Percentiles rank a stretch among this genome's conserved stretches.
These are phyloP conservation scores for Rhodotorula taiwanensis DNA, from an alignment of 768 basidiomycete genomes.

Conservation along the genomic window DNA sequence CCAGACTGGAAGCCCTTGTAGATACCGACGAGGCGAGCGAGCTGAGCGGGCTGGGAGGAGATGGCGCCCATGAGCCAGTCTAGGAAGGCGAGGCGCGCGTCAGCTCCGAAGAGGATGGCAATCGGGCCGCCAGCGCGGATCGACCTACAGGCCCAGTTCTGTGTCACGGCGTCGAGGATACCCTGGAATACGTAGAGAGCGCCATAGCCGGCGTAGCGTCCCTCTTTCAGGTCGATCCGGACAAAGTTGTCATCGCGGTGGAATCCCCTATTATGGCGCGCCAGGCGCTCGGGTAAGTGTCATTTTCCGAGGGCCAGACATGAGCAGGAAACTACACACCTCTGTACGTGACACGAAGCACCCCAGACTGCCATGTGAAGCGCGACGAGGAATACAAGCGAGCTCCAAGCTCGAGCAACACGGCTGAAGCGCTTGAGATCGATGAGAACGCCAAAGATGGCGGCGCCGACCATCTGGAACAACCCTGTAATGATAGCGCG, in stretches of 20 bases:
- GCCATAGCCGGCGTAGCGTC: constrained; percentile 54
- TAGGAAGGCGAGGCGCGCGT: background rate
- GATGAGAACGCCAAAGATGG: constrained; percentile 15
- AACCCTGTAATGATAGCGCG: constrained; percentile 50
- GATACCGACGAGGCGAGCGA: constrained; percentile 73
- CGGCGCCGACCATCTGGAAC: constrained; percentile 61
- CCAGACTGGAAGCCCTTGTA: constrained; percentile 37
- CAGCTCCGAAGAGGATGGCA: background rate
- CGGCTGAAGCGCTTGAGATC: constrained; percentile 20
- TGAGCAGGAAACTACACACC: constrained; percentile 50
- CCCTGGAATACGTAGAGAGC: constrained; percentile 58
- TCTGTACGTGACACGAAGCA: constrained; percentile 60
- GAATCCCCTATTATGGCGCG: constrained; percentile 56
- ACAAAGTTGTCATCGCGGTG: constrained; percentile 44
- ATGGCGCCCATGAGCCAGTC: constrained; percentile 55
- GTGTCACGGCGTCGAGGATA: constrained; percentile 75
- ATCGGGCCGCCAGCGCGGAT: too few relatives aligned
- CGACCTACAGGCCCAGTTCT: constrained; percentile 46
- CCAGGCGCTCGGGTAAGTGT: background rate
- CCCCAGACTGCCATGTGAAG: constrained; percentile 68
- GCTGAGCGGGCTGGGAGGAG: constrained; percentile 71
- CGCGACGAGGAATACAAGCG: constrained; percentile 49
- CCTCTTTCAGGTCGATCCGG: constrained; percentile 59
- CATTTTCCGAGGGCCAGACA: background rate
- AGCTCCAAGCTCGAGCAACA: constrained; percentile 7